These are phyloP conservation scores for Lizonia empirigonia DNA, from an alignment of 2,329 filamentous ascomycete species.

Conservation along the genomic window DNA sequence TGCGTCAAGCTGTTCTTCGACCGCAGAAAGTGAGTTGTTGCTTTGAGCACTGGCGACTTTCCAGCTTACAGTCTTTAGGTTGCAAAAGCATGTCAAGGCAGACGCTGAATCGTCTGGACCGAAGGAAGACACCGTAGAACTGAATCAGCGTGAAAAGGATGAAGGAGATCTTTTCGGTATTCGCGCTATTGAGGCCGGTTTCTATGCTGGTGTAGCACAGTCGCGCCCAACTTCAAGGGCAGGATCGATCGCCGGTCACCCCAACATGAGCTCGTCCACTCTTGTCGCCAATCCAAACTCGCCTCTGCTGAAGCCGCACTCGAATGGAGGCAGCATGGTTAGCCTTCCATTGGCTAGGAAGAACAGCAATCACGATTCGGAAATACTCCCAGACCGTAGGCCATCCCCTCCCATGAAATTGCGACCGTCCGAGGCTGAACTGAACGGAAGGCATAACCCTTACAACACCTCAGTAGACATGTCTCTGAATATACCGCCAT, in stretches of 20 bases:
- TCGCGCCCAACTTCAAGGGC: slow-evolving; percentile 47
- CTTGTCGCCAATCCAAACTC: slow-evolving; percentile 42
- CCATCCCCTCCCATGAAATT: slow-evolving; percentile 39
- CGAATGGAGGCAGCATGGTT: slow-evolving; percentile 42
- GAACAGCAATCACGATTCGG: slow-evolving; percentile 29
- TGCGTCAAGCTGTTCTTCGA: slow-evolving; percentile 44
- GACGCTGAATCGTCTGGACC: slow-evolving; percentile 32
- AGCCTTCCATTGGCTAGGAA: slow-evolving; percentile 35
- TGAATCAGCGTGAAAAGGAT: slow-evolving; percentile 46
- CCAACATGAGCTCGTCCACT: slow-evolving; percentile 44
- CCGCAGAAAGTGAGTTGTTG: slow-evolving; percentile 40
- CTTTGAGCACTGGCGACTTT: neutral
- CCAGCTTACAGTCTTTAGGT: slow-evolving; percentile 27
- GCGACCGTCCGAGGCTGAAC: slow-evolving; percentile 45
- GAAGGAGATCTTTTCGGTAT: slow-evolving; percentile 50
- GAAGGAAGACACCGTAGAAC: slow-evolving; percentile 44
- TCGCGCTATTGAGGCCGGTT: slow-evolving; percentile 51
- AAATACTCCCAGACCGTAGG: slow-evolving; percentile 24
- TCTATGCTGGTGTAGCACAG: slow-evolving; percentile 48
- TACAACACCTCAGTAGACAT: slow-evolving; percentile 44
- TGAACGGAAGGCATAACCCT: slow-evolving; percentile 43
- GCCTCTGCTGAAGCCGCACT: slow-evolving; percentile 39
- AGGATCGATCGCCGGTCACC: slow-evolving; percentile 35
- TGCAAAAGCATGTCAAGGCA: slow-evolving; percentile 38
- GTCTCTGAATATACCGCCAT: slow-evolving; percentile 41